Evolutionary conservation across 208 protist species (phyloP).

Genomic region (Wallacemonas rigidus): DNA sequence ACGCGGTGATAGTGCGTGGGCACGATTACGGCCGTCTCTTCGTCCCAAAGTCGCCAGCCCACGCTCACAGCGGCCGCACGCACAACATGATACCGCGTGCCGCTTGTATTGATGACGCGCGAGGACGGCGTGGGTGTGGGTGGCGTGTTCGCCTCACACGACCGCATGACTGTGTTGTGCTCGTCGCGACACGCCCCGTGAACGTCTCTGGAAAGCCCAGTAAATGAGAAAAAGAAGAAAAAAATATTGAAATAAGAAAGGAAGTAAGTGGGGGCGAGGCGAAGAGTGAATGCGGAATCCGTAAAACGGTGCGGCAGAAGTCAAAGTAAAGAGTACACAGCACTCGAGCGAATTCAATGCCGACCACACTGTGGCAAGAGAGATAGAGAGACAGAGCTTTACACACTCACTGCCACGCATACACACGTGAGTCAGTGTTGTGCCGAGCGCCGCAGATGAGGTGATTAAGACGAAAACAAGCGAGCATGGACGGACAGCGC

Average conservation of each 20-base stretch:
- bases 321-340: too few relatives aligned
- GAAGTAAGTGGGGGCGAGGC: neutral
- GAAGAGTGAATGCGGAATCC: neutral
- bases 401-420: too few relatives aligned
- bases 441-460: too few relatives aligned
- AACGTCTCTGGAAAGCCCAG: neutral
- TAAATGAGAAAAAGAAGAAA: neutral
- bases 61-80: slow-evolving; percentile 53
- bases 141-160: too few relatives aligned
- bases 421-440: too few relatives aligned
- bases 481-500: too few relatives aligned
- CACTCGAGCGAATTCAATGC: too few relatives aligned
- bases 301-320: too few relatives aligned
- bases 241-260: neutral
- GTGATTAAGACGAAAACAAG: too few relatives aligned
- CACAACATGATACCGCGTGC: slow-evolving; percentile 85
- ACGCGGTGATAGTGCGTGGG: slow-evolving; percentile 45
- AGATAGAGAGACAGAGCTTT: too few relatives aligned
- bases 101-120: slow-evolving; percentile 49
- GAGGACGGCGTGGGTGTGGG: slow-evolving; percentile 20
- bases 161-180: neutral
- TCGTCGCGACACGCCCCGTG: neutral
- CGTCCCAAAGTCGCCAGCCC: slow-evolving; percentile 71
- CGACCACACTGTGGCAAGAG: too few relatives aligned
- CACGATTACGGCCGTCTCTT: slow-evolving; percentile 29